phyloP scores from a whole-genome alignment of 192 early-diverging fungal species.

The Cetraspora pellucida region DNA sequence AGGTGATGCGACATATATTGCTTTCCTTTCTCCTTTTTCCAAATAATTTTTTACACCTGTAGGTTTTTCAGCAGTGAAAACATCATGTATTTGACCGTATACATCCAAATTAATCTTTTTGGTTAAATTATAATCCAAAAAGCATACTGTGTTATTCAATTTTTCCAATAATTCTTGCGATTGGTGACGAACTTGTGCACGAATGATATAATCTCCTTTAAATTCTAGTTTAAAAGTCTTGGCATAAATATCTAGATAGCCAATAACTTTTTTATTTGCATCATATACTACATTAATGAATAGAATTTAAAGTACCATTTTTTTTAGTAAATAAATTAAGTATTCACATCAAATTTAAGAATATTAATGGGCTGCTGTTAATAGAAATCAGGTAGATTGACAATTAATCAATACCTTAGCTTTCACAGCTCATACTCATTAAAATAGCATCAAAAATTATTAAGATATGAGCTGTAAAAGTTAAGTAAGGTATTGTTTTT shows the following conservation, averaged over 20 bases:
- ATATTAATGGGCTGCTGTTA: no score
- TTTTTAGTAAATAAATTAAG: no score
- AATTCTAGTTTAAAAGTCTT: constrained; percentile 65
- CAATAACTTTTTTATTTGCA: constrained; percentile 72
- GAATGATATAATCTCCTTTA: constrained; percentile 85
- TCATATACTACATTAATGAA: constrained; percentile 69
- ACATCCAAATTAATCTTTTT: constrained; percentile 58
- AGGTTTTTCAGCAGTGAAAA: constrained; percentile 46
- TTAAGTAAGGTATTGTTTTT: no score
- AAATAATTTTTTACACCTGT: constrained; percentile 53
- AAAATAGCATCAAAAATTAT: no score
- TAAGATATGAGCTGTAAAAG: no score
- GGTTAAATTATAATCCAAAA: constrained; percentile 67
- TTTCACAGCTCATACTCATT: no score
- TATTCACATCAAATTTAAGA: no score
- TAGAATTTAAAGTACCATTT: background rate
- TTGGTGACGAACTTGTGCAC: constrained; percentile 75
- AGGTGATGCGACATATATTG: constrained; percentile 62
- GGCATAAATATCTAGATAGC: constrained; percentile 73
- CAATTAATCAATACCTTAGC: no score
- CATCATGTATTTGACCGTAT: constrained; percentile 59
- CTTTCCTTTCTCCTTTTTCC: constrained; percentile 50
- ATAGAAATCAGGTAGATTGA: no score
- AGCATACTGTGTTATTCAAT: constrained; percentile 60
- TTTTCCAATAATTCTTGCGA: constrained; percentile 73